phyloP scores from a whole-genome alignment of 1,284 basidiomycete genomes.

The Gomphus sp. region DNA sequence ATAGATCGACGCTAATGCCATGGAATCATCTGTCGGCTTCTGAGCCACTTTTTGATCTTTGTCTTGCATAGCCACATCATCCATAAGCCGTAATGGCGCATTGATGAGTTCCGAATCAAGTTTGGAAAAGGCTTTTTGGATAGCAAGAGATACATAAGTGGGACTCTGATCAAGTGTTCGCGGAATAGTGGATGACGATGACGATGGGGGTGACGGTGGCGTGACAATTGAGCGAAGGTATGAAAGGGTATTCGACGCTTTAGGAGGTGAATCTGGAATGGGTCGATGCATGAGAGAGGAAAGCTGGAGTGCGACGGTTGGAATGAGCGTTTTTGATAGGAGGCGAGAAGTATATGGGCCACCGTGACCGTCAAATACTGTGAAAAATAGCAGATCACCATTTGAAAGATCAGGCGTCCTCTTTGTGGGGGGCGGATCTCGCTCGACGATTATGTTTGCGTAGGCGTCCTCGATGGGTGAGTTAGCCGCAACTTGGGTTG shows the following conservation, averaged over 20 bases:
- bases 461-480: conserved; percentile 87
- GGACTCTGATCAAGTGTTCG: conserved; percentile 46
- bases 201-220: conserved; percentile 29
- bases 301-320: conserved; percentile 78
- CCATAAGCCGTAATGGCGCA: conserved; percentile 68
- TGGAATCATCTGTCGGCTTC: conserved; percentile 29
- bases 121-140: conserved; percentile 70
- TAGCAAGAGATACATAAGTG: conserved; percentile 55
- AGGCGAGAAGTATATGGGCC: conserved; percentile 81
- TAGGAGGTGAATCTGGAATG: conserved; percentile 25
- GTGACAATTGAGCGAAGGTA: conserved; percentile 20
- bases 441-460: conserved; percentile 60
- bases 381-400: conserved; percentile 75
- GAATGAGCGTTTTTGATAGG: conserved; percentile 80
- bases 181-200: conserved; percentile 25
- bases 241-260: conserved; percentile 29
- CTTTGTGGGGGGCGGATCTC: conserved; percentile 29
- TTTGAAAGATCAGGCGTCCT: conserved; percentile 25
- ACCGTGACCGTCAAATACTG: conserved; percentile 90
- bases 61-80: conserved; percentile 31
- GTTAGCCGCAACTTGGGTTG: conserved; percentile 75
- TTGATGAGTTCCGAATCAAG: conserved; percentile 75
- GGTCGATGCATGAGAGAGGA: conserved; percentile 35
- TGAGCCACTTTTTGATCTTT: conserved; percentile 18
- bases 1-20: conserved; percentile 1